Conservation (phyloP, 345 rosid species). For the Citrus hindsii region DNA sequence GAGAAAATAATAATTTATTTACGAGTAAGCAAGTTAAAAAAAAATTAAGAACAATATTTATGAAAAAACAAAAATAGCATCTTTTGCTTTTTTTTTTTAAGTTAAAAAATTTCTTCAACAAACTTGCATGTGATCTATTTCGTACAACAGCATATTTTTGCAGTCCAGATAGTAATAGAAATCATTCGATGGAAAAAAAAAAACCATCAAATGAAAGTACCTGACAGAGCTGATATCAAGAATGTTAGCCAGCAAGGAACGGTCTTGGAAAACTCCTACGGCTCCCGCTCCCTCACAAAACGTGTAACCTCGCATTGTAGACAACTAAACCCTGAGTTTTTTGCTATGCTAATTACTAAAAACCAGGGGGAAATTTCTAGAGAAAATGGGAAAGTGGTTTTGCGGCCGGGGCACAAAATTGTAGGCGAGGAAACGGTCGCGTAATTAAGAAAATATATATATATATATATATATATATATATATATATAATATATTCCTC, state of each 20-base stretch:
- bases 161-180: no score
- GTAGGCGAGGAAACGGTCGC: background rate
- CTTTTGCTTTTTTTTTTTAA: no score
- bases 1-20: no score
- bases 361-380: background rate
- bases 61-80: no score
- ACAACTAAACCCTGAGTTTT: background rate
- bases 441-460: background rate
- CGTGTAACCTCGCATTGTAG: conserved; percentile 30
- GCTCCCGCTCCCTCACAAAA: conserved; percentile 33
- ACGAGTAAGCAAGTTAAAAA: no score
- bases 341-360: background rate
- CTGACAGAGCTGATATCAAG: conserved; percentile 50
- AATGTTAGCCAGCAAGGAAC: conserved; percentile 47
- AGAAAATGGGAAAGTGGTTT: conserved; percentile 17
- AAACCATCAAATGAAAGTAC: conserved; percentile 1
- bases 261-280: conserved; percentile 32
- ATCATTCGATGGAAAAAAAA: no score
- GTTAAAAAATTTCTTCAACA: no score
- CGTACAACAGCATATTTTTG: no score
- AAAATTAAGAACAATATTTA: no score
- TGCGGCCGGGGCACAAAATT: background rate
- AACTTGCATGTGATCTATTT: no score
- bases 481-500: no score
- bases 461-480: no score